Base-by-base conservation (phyloP, 805 yeast species). In the Ogataea trehalophila region DNA sequence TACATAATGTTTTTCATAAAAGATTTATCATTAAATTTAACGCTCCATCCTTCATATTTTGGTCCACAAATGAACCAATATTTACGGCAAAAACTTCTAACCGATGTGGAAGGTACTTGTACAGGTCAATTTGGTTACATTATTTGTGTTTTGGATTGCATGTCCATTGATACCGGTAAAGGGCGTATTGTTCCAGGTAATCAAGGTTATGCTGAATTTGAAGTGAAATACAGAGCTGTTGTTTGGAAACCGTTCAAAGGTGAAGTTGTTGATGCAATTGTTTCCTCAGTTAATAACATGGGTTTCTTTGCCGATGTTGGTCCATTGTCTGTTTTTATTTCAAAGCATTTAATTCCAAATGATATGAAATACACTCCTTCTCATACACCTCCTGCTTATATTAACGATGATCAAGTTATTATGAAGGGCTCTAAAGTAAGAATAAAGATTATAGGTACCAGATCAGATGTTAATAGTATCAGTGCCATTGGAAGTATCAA, bases 181-280 rank as follows among this genome's bases (percentile, higher is more conserved):
- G 99, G 99, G 17, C 75, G 87, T 57, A 87, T 94, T 53, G 77
- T 94, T 39, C 96, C 98, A 3, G 68, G 67, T 16, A 84, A 91
- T 22, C 82, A 84, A 48, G 99, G 99, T 2, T 83, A 90, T 60
- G 98, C 99, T 0, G 97, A 90, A 68, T 94, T 94, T 61, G 95
- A 89, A 58, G 98, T 94, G 45, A 88, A 89, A 67, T 94, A 94
- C 66, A 75, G 96, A 57, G 99, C 99, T 0, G 91, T 94, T 44
- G 97, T 94, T 33, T 94, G 97, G 95, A 87, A 92, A 62, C 99
- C 99, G 5, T 94, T 94, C 71, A 94, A 94, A 70, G 99, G 98
- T 34, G 99, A 94, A 69, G 99, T 94, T 7, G 98, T 94, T 23
- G 99, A 94, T 67, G 99, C 95, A 6, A 83, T 92, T 22, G 98